These are phyloP conservation scores for Rhinocladiella similis DNA, from an alignment of 2,329 filamentous ascomycete genomes.

Conservation along the genomic window DNA sequence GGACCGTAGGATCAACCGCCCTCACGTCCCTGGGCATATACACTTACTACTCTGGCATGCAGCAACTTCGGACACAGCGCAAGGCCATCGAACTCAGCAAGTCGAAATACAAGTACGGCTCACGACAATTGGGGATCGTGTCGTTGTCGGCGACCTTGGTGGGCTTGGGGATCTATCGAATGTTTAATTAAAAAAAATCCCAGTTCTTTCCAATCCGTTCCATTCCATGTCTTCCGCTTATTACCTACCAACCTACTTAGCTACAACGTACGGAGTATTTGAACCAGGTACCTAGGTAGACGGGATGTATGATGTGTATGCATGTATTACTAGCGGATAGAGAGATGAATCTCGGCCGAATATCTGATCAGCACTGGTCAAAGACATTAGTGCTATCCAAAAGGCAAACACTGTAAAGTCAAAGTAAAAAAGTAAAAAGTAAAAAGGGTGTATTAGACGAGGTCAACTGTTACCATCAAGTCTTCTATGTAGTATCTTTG, in stretches of 20 bases:
- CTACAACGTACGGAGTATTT: too few species aligned
- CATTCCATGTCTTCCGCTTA: too few species aligned
- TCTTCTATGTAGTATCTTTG: background rate
- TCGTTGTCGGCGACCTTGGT: constrained; percentile 67
- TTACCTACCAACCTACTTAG: too few species aligned
- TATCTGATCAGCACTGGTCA: too few species aligned
- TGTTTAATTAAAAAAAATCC: constrained; percentile 55
- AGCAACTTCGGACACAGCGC: constrained; percentile 67
- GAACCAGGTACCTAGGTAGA: too few species aligned
- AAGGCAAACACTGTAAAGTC: too few species aligned
- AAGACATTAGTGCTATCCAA: too few species aligned
- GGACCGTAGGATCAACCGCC: constrained; percentile 69
- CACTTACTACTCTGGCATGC: constrained; percentile 73
- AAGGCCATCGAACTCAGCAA: constrained; percentile 64
- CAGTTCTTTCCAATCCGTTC: too few species aligned
- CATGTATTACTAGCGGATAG: too few species aligned
- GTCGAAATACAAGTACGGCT: constrained; percentile 71
- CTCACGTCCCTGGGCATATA: constrained; percentile 76
- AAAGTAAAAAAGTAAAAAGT: too few species aligned
- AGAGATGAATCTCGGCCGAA: too few species aligned
- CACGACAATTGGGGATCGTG: constrained; percentile 66
- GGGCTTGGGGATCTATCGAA: constrained; percentile 69
- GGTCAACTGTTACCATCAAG: background rate
- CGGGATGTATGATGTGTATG: background rate
- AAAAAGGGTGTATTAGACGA: background rate